Conservation (phyloP, 345 rosid species). For the Physaria fendleri region DNA sequence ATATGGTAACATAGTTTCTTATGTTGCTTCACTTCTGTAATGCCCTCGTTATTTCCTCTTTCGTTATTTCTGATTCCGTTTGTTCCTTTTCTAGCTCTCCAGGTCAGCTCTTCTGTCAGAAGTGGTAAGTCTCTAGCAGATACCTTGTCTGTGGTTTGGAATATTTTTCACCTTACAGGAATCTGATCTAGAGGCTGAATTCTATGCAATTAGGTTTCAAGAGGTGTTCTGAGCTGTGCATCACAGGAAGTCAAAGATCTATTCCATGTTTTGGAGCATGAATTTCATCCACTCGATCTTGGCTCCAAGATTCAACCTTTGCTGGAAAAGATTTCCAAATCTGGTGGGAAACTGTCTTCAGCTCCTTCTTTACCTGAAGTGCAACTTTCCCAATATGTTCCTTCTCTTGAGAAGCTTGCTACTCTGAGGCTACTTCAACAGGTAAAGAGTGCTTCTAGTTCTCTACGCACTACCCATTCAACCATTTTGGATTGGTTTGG, state of each 20-base stretch:
- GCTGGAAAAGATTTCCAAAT: conserved; percentile 65
- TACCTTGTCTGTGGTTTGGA: conserved; percentile 9
- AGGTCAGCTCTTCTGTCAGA: conserved; percentile 82
- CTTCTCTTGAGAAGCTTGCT: conserved; percentile 81
- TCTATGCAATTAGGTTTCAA: conserved; percentile 48
- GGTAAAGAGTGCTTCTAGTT: conserved; percentile 36
- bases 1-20: conserved; percentile 49
- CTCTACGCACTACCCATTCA: neutral
- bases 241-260: conserved; percentile 97
- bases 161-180: neutral
- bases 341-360: conserved; percentile 86
- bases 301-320: conserved; percentile 73
- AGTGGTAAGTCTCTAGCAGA: conserved; percentile 52
- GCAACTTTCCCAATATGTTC: conserved; percentile 72
- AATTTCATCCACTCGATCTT: conserved; percentile 79
- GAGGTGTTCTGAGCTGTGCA: conserved; percentile 89
- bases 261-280: conserved; percentile 83
- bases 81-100: conserved; percentile 55
- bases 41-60: neutral
- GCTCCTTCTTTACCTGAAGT: conserved; percentile 91
- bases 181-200: conserved; percentile 14
- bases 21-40: neutral
- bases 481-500: neutral
- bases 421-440: conserved; percentile 87
- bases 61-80: conserved; percentile 8